These are phyloP conservation scores for Zygosaccharomyces gambellarensis DNA, from an alignment of 805 yeast genomes.

Conservation along the genomic window DNA sequence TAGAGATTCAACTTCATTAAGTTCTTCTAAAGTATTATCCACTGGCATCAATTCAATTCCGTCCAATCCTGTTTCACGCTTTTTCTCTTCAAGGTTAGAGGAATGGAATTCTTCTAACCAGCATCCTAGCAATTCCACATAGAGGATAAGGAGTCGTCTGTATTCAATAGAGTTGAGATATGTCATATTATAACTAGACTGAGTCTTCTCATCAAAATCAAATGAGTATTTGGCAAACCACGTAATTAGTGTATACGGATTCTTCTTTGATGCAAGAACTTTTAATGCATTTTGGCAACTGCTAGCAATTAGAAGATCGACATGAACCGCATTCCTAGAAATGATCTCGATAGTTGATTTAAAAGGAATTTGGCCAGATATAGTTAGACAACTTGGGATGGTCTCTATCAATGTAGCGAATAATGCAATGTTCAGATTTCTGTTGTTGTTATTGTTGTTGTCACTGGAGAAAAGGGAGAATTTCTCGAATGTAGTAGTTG, in stretches of 20 bases:
- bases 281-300: slow-evolving; percentile 63
- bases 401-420: slow-evolving; percentile 67
- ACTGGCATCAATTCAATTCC: slow-evolving; percentile 26
- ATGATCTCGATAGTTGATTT: slow-evolving; percentile 68
- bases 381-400: slow-evolving; percentile 62
- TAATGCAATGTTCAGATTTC: slow-evolving; percentile 47
- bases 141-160: slow-evolving; percentile 55
- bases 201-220: slow-evolving; percentile 68
- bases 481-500: slow-evolving; percentile 37
- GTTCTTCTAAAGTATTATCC: slow-evolving; percentile 20
- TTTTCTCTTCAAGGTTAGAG: slow-evolving; percentile 29
- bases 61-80: slow-evolving; percentile 32
- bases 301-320: slow-evolving; percentile 52
- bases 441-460: slow-evolving; percentile 26
- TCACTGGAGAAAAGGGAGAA: slow-evolving; percentile 39
- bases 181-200: slow-evolving; percentile 47
- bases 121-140: slow-evolving; percentile 71
- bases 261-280: slow-evolving; percentile 59
- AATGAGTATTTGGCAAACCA: slow-evolving; percentile 77
- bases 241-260: slow-evolving; percentile 66
- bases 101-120: slow-evolving; percentile 70
- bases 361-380: slow-evolving; percentile 46
- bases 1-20: slow-evolving; percentile 50
- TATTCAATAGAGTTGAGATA: slow-evolving; percentile 60
- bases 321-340: slow-evolving; percentile 71